These are phyloP conservation scores for Pythium sp. DNA, from an alignment of 352 stramenopile genomes.

Conservation along the genomic window DNA sequence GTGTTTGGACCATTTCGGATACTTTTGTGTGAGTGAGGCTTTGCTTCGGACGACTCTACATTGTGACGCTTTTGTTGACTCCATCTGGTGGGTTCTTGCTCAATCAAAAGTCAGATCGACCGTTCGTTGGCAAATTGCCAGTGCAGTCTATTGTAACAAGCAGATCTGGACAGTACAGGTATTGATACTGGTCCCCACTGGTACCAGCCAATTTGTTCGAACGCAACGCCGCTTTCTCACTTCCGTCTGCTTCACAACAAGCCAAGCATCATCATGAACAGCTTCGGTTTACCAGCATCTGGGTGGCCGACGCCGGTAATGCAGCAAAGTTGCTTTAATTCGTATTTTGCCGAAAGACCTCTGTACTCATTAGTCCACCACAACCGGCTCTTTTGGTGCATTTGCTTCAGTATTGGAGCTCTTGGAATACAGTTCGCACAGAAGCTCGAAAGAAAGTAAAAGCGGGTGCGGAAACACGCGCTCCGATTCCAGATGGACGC, in stretches of 20 bases:
- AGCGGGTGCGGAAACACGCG: not conserved
- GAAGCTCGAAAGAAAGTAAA: constrained; percentile 1
- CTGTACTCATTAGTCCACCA: not conserved
- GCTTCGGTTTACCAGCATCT: not conserved
- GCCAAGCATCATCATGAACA: not conserved
- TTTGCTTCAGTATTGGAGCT: not conserved
- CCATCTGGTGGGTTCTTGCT: not conserved
- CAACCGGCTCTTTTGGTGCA: not conserved
- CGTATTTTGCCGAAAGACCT: not conserved
- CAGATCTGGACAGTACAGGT: too few species aligned
- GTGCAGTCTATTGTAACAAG: not conserved
- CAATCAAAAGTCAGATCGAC: not conserved
- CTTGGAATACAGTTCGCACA: constrained; percentile 2
- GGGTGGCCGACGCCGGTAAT: not conserved
- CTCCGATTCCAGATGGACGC: constrained; percentile 5
- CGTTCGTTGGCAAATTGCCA: not conserved
- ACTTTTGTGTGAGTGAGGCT: not conserved
- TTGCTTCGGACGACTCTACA: not conserved
- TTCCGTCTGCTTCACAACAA: not conserved
- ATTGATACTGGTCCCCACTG: not conserved
- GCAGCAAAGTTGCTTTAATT: not conserved
- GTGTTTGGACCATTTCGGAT: not conserved
- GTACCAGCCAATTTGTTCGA: not conserved
- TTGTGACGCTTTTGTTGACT: not conserved
- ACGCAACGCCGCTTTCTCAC: not conserved